phyloP scores from a whole-genome alignment of 257 asterid genomes.

The Ocimum tenuiflorum region DNA sequence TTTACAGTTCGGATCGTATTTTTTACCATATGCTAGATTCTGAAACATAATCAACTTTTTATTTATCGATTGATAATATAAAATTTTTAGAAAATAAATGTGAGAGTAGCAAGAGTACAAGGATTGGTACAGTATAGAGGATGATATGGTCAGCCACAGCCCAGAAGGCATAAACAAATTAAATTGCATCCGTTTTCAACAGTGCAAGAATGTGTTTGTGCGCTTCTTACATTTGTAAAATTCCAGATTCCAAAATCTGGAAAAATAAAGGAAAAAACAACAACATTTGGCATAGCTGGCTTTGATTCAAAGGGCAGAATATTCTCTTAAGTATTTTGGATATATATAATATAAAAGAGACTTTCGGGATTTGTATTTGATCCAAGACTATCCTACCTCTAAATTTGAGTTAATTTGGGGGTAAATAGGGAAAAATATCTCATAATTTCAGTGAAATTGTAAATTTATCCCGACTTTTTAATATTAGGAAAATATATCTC shows the following conservation, averaged over 20 bases:
- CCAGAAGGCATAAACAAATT: not conserved
- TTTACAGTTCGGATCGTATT: no score
- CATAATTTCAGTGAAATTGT: no score
- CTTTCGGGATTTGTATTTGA: not conserved
- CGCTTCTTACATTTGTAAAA: not conserved
- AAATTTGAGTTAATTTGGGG: no score
- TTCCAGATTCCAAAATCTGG: constrained; percentile 4
- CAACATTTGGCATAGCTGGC: not conserved
- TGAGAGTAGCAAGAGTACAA: not conserved
- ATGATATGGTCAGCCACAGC: not conserved
- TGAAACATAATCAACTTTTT: no score
- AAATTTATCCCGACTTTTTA: no score
- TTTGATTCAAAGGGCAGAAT: constrained; percentile 4
- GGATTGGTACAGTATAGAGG: not conserved
- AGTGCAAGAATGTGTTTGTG: constrained; percentile 17
- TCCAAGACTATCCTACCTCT: no score
- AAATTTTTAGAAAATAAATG: no score
- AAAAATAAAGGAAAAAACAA: not conserved
- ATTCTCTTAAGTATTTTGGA: not conserved
- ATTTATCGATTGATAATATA: no score
- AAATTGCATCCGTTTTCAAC: not conserved
- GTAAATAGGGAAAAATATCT: no score
- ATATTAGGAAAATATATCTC: no score
- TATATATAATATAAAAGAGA: not conserved
- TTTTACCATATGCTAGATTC: no score